phyloP scores from a whole-genome alignment of 352 stramenopile species.

The Plasmopara halstedii region DNA sequence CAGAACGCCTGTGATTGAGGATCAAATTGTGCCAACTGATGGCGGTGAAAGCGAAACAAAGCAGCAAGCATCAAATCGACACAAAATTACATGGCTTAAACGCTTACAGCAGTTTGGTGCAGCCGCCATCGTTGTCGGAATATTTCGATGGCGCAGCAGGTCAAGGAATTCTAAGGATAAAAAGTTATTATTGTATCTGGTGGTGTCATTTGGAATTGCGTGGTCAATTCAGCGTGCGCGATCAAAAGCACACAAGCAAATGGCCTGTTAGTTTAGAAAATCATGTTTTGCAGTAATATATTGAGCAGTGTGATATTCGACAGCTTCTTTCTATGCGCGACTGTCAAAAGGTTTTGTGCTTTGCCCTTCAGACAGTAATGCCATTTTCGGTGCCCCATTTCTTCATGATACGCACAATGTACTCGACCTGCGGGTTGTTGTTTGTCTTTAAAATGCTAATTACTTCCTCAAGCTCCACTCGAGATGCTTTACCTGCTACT shows the following conservation, averaged over 20 bases:
- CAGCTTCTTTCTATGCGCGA: too few species aligned
- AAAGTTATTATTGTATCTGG: conserved; percentile 49
- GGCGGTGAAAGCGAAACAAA: conserved; percentile 6
- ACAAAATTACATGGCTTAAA: conserved; percentile 26
- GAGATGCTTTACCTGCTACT: conserved; percentile 86
- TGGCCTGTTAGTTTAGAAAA: too few species aligned
- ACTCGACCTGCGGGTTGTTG: conserved; percentile 93
- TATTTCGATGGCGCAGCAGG: conserved; percentile 44
- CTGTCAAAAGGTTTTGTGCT: background rate
- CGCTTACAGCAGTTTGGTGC: conserved; percentile 33
- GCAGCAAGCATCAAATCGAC: conserved; percentile 12
- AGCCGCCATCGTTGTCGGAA: conserved; percentile 24
- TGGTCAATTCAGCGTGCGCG: conserved; percentile 52
- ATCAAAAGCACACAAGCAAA: conserved; percentile 27
- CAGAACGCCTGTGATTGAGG: conserved; percentile 63
- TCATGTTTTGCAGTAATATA: background rate
- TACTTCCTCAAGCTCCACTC: conserved; percentile 87
- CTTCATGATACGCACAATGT: conserved; percentile 94
- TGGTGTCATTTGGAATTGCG: conserved; percentile 49
- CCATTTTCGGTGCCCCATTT: conserved; percentile 91
- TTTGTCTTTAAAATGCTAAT: conserved; percentile 91
- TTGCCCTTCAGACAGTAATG: conserved; percentile 8
- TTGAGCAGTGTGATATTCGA: background rate
- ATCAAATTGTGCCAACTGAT: conserved; percentile 32
- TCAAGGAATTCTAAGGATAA: conserved; percentile 44